Evolutionary conservation across 2,329 filamentous ascomycete genomes (phyloP), one percentile per base, ranked within the genome.

Genomic region (Byssothecium circinans): DNA sequence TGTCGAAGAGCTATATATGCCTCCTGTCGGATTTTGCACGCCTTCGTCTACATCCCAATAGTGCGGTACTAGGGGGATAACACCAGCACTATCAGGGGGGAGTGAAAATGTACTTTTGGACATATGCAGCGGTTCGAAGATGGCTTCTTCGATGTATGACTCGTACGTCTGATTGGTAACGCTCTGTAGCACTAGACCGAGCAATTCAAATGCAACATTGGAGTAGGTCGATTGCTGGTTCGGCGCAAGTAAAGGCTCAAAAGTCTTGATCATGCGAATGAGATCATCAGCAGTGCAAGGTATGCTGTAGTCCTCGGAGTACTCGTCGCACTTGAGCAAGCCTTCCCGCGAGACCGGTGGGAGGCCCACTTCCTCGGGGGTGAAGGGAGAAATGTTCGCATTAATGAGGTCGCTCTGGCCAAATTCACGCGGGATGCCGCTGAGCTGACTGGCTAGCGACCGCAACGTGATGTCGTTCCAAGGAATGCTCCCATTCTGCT

Each of bases 391-490:
- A 15, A 47, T 17, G 38, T n/a, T n/a, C 38, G 37, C 49, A 25
- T 68, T 66, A 46, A 69, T 54, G 8, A 64, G 10, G 44, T 69
- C 67, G 17, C 36, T 41, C 40, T 69, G 64, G 11, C 61, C 65
- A 45, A 65, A 71, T 35, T 75, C 72, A 29, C 73, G 61, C 11
- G 73, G 72, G 25, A 75, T 66, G 22, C 74, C 73, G 43, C 67
- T 67, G 19, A 75, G 53, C 42, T 76, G 74, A 52, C 71, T 73
- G 1, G 73, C 71, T n/a, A 76, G 54, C 36, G 58, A 67, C 8
- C 74, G 64, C 43, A 76, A 53, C 1, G 73, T 75, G 41, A 75
- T 74, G 41, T 74, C 68, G 22, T 73, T 69, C 70, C 71, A 76
- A 3, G 64, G 63, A 29, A 70, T 57, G 1, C 52, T 65, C 2